A percentile compares a stretch with the other conserved stretches of the same genome.
Evolutionary conservation across 83 land plant genomes (phyloP).

Genomic region (Diphasiastrum complanatum): DNA sequence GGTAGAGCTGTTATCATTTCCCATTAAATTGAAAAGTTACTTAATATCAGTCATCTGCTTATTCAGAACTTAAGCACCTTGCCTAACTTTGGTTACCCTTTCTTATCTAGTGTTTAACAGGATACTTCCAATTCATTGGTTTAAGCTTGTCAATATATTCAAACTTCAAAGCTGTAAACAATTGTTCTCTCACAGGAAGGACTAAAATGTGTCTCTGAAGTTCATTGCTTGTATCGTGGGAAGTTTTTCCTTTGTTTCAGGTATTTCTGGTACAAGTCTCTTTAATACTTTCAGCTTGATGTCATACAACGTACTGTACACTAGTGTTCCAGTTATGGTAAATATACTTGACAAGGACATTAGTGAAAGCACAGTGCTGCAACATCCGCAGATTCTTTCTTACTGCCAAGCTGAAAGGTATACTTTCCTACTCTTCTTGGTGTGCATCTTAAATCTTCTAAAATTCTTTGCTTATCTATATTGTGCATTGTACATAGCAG

Average conservation of each 20-base stretch:
- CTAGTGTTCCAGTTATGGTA: constrained; percentile 66
- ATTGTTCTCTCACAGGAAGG: constrained; percentile 37
- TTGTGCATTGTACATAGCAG: no score
- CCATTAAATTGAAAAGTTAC: no score
- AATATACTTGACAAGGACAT: constrained; percentile 77
- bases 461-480: no score
- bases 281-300: constrained; percentile 70
- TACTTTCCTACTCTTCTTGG: background rate
- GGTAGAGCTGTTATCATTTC: no score
- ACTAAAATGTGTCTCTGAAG: constrained; percentile 37
- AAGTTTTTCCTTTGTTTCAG: constrained; percentile 95
- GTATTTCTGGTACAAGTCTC: constrained; percentile 92
- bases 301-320: constrained; percentile 82
- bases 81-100: no score
- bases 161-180: no score
- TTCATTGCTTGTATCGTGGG: constrained; percentile 12
- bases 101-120: no score
- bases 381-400: constrained; percentile 67
- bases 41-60: no score
- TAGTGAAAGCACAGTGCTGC: constrained; percentile 64
- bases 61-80: no score
- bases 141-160: no score
- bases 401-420: constrained; percentile 86
- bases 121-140: no score
- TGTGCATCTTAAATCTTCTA: background rate